phyloP scores from a whole-genome alignment of 441 rosid species.

The Eruca vesicaria region DNA sequence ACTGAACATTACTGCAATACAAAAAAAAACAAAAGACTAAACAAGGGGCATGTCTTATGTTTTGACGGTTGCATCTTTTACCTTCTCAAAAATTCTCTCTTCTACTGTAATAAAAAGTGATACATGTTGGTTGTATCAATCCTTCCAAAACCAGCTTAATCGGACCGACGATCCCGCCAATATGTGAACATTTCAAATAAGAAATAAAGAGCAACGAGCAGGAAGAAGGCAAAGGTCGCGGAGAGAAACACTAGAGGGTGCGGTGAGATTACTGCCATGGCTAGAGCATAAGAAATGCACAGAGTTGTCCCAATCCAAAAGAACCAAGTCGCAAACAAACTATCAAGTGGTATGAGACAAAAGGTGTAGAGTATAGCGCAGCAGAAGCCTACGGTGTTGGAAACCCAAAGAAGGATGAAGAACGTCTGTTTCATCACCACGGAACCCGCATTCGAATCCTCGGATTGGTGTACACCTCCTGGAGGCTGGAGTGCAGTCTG shows the following conservation, averaged over 20 bases:
- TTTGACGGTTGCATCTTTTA: neutral
- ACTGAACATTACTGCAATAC: neutral
- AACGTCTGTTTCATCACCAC: conserved; percentile 15
- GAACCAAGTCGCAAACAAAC: neutral
- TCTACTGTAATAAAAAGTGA: neutral
- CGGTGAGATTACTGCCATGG: conserved; percentile 27
- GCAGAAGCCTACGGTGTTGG: conserved; percentile 12
- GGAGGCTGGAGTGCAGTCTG: conserved; percentile 32
- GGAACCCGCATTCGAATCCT: neutral
- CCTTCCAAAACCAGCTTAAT: conserved; percentile 10
- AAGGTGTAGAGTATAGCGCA: conserved; percentile 18
- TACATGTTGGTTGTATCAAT: neutral
- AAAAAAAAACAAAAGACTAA: neutral
- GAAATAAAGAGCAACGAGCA: neutral
- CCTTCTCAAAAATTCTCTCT: too few relatives aligned
- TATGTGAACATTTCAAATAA: neutral
- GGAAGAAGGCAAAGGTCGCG: neutral
- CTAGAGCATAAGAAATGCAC: conserved; percentile 22
- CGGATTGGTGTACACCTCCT: conserved; percentile 22
- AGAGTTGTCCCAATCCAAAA: neutral
- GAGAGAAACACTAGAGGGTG: neutral
- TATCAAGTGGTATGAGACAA: conserved; percentile 16
- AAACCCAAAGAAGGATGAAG: conserved; percentile 13
- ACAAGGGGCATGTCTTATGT: neutral
- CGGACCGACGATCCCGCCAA: neutral